Conservation (phyloP, 495 filamentous ascomycete species). For the Hypoxylon crocopeplum region DNA sequence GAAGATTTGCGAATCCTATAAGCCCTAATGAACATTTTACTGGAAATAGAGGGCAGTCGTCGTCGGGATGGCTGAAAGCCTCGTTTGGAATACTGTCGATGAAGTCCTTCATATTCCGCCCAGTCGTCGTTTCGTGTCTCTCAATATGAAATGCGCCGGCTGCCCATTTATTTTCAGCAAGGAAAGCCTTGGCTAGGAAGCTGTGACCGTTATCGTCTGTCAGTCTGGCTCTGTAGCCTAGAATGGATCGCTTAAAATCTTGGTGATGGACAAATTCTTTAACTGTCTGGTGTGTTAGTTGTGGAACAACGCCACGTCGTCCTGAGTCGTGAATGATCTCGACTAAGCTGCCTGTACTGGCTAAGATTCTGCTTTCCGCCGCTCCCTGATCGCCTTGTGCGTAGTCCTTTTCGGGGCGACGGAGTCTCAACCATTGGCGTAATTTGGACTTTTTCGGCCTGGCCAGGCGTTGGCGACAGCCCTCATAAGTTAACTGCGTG, state of each 20-base stretch:
- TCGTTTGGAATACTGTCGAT: slow-evolving; percentile 13
- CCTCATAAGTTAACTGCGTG: too few relatives aligned
- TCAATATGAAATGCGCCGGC: background rate
- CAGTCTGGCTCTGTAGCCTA: slow-evolving; percentile 2
- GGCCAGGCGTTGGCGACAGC: too few relatives aligned
- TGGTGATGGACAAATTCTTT: slow-evolving; percentile 10
- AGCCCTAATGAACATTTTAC: too few relatives aligned
- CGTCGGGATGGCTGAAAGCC: background rate
- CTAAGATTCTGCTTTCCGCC: too few relatives aligned
- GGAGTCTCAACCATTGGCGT: too few relatives aligned
- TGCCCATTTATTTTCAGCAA: background rate
- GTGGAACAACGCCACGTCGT: background rate
- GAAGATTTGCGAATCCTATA: too few relatives aligned
- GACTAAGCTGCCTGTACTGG: too few relatives aligned
- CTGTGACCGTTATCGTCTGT: slow-evolving; percentile 10
- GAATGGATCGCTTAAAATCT: slow-evolving; percentile 8
- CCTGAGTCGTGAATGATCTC: too few relatives aligned
- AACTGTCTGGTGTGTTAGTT: slow-evolving; percentile 25
- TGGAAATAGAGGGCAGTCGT: too few relatives aligned
- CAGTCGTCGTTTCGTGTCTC: slow-evolving; percentile 7
- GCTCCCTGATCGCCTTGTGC: too few relatives aligned
- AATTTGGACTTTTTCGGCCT: too few relatives aligned
- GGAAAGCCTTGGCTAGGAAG: slow-evolving; percentile 10
- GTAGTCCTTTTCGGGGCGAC: too few relatives aligned
- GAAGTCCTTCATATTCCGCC: slow-evolving; percentile 9